Evolutionary conservation across 768 basidiomycete species (phyloP).

Genomic region (Austroboletus eburneus): DNA sequence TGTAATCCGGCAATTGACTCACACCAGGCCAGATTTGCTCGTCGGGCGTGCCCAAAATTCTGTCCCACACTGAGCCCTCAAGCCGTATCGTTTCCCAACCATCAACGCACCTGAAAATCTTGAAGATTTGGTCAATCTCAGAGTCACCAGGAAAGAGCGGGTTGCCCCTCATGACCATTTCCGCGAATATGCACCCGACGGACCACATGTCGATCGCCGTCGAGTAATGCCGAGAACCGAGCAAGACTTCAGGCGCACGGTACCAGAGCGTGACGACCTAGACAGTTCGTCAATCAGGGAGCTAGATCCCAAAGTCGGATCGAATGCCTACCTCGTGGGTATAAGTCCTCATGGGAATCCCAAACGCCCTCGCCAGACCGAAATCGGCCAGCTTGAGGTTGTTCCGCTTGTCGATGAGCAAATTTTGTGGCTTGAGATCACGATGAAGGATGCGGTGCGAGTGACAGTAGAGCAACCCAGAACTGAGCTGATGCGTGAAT

Average conservation of each 20-base stretch:
- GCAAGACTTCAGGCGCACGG: conserved; percentile 93
- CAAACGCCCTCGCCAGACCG: conserved; percentile 93
- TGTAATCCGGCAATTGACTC: conserved; percentile 86
- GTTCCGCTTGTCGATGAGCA: conserved; percentile 83
- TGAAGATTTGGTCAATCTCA: conserved; percentile 99
- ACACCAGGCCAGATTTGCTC: conserved; percentile 94
- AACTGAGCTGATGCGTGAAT: conserved; percentile 92
- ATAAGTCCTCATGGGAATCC: conserved; percentile 98
- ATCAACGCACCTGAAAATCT: conserved; percentile 81
- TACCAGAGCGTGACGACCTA: conserved; percentile 99
- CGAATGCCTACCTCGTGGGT: conserved; percentile 80
- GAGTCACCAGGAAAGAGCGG: conserved; percentile 98
- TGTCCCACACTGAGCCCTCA: conserved; percentile 28
- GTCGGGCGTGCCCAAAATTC: conserved; percentile 90
- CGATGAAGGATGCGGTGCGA: conserved; percentile 95
- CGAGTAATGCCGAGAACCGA: conserved; percentile 93
- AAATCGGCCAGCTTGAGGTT: conserved; percentile 97
- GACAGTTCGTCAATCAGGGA: conserved; percentile 8
- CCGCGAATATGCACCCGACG: conserved; percentile 98
- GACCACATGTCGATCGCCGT: conserved; percentile 99
- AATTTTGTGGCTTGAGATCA: conserved; percentile 94
- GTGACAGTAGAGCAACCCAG: conserved; percentile 92
- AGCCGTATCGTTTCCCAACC: too few species aligned
- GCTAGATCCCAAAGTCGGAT: neutral
- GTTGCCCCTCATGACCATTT: conserved; percentile 93